phyloP scores from a whole-genome alignment of 768 basidiomycete species.

The Mycena belliarum region DNA sequence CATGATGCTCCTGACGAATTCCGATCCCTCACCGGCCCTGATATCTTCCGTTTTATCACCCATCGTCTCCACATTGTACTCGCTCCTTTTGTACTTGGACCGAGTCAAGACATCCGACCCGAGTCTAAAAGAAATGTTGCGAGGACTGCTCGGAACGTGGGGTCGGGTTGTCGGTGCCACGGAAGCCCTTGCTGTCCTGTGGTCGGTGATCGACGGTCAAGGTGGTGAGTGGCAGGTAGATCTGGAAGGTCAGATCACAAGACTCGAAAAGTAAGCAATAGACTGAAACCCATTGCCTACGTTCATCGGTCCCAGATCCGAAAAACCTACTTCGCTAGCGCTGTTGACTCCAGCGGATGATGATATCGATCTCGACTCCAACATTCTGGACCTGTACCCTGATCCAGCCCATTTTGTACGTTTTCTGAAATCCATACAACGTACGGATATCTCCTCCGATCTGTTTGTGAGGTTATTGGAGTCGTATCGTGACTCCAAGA shows the following conservation, averaged over 20 bases:
- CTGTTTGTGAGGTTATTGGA: slow-evolving; percentile 78
- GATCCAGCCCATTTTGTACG: slow-evolving; percentile 70
- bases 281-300: neutral
- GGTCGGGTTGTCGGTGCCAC: slow-evolving; percentile 58
- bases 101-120: slow-evolving; percentile 64
- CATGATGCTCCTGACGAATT: slow-evolving; percentile 63
- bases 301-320: slow-evolving; percentile 25
- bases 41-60: slow-evolving; percentile 67
- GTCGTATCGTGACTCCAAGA: slow-evolving; percentile 54
- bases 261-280: slow-evolving; percentile 43
- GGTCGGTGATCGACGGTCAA: slow-evolving; percentile 56
- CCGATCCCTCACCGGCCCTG: slow-evolving; percentile 75
- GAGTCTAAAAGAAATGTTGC: slow-evolving; percentile 55
- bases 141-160: slow-evolving; percentile 71
- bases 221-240: slow-evolving; percentile 58
- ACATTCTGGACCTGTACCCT: slow-evolving; percentile 70
- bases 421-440: slow-evolving; percentile 64
- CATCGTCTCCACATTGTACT: slow-evolving; percentile 66
- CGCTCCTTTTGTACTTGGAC: slow-evolving; percentile 57
- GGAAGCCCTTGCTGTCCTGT: slow-evolving; percentile 58
- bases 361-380: slow-evolving; percentile 50
- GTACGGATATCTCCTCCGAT: slow-evolving; percentile 69
- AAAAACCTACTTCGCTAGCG: slow-evolving; percentile 31
- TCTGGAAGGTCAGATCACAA: slow-evolving; percentile 51
- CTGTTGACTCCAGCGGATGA: slow-evolving; percentile 58